phyloP scores from a whole-genome alignment of 345 rosid genomes.

The Chamaenerion angustifolium region DNA sequence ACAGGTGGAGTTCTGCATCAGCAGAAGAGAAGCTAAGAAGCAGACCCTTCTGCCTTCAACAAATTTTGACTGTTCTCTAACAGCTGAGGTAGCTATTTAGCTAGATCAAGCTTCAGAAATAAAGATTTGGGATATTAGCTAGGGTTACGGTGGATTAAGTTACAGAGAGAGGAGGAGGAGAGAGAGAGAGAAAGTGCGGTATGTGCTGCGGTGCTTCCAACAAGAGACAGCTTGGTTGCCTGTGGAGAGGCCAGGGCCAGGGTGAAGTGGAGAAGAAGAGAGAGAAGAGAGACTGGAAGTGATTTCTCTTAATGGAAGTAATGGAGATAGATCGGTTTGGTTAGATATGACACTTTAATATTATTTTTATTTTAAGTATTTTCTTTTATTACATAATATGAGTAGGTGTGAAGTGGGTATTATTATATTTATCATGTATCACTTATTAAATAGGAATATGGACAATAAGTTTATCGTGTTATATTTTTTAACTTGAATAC shows the following conservation, averaged over 20 bases:
- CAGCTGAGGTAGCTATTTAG: too few species aligned
- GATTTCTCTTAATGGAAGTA: background rate
- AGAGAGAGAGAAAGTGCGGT: too few species aligned
- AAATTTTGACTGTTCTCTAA: too few species aligned
- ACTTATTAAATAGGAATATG: too few species aligned
- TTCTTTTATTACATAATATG: too few species aligned
- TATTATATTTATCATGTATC: too few species aligned
- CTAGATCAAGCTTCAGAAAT: background rate
- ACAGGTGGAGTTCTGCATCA: background rate
- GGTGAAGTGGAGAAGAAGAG: slow-evolving; percentile 19
- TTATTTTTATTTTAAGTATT: too few species aligned
- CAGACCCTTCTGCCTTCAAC: background rate
- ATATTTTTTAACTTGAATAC: too few species aligned
- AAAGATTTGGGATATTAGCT: background rate
- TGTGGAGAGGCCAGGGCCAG: slow-evolving; percentile 61
- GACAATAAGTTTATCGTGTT: too few species aligned
- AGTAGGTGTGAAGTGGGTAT: too few species aligned
- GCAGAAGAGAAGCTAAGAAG: background rate
- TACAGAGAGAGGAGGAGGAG: slow-evolving; percentile 6
- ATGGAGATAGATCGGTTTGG: background rate
- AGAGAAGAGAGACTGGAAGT: background rate
- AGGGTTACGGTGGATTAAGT: slow-evolving; percentile 6
- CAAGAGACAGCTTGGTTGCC: slow-evolving; percentile 95
- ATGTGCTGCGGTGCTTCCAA: slow-evolving; percentile 68
- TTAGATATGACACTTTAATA: too few species aligned